phyloP scores from a whole-genome alignment of 805 yeast species.

The Metschnikowia kofuensis region DNA sequence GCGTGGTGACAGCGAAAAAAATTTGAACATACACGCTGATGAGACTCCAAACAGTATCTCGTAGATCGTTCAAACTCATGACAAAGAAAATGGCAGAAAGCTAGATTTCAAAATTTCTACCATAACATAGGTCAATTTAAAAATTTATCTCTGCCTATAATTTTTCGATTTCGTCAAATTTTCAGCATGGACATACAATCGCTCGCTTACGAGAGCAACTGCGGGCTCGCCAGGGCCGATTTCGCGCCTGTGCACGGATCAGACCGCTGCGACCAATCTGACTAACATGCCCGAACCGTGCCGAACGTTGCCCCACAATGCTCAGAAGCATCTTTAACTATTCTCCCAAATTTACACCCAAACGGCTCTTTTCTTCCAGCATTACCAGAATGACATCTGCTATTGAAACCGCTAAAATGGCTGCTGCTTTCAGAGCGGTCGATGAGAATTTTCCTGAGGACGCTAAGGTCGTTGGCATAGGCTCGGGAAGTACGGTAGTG shows the following conservation, averaged over 20 bases:
- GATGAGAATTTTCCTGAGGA: conserved; percentile 73
- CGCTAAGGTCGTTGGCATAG: conserved; percentile 84
- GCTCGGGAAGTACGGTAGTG: conserved; percentile 97
- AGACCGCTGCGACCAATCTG: neutral
- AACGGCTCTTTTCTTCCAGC: neutral
- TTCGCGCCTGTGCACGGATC: neutral
- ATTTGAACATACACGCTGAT: too few species aligned
- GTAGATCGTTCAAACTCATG: too few species aligned
- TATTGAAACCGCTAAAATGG: conserved; percentile 80
- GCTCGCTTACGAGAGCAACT: neutral
- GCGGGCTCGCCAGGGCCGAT: neutral
- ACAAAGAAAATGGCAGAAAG: too few species aligned
- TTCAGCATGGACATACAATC: neutral
- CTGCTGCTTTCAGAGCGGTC: conserved; percentile 90
- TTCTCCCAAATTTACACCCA: neutral
- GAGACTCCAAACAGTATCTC: too few species aligned
- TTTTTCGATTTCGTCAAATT: neutral
- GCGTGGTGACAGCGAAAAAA: too few species aligned
- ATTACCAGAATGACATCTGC: conserved; percentile 11
- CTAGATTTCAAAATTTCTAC: too few species aligned
- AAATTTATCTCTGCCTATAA: too few species aligned
- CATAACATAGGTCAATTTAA: too few species aligned
- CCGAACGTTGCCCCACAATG: conserved; percentile 4
- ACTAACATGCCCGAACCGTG: neutral
- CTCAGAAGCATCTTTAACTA: neutral